Evolutionary conservation across 257 asterid species (phyloP), one percentile per base, ranked within the genome.

Genomic region (Solanum sejunctum): DNA sequence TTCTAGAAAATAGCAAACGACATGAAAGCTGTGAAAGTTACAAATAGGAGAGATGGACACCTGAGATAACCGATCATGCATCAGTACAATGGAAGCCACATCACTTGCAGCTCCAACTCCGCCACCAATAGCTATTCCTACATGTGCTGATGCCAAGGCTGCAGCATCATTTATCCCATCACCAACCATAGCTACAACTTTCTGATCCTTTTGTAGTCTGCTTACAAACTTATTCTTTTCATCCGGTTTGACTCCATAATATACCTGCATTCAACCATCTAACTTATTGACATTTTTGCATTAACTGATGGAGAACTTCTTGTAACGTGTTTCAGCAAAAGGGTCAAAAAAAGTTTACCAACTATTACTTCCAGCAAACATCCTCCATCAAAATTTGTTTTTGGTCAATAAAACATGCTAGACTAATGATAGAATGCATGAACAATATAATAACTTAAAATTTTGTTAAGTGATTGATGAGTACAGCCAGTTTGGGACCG

Each of bases 121-220:
- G 10, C 98, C 97, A 69, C 96, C 98, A 69, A 97, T 93, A 67
- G 99, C 99, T 82, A 97, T 87, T 84, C 99, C 99, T 45, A 97
- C 98, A 86, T 97, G 97, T 28, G 99, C 92, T 84, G 94, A 88
- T 87, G 99, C 98, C 86, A 97, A 89, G 85, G 99, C 99, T 88
- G 99, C 99, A 84, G 98, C 95, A 86, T 97, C 99, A 88, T 97
- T 97, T 79, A 97, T 95, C 84, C 99, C 99, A 87, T 97, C 99
- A 66, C 99, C 99, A 78, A 97, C 99, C 99, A 97, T 97, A 87
- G 99, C 98, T 57, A 97, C 99, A 88, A 95, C 84, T 67, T 91
- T 91, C 86, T 90, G 91, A 81, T 89, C 92, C 82, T 90, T 88
- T 91, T 92, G 95, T 84, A 97, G 98, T 88, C 82, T 86, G 87